phyloP scores from a whole-genome alignment of 208 protist genomes.

The Trypanosoma cruzi region DNA sequence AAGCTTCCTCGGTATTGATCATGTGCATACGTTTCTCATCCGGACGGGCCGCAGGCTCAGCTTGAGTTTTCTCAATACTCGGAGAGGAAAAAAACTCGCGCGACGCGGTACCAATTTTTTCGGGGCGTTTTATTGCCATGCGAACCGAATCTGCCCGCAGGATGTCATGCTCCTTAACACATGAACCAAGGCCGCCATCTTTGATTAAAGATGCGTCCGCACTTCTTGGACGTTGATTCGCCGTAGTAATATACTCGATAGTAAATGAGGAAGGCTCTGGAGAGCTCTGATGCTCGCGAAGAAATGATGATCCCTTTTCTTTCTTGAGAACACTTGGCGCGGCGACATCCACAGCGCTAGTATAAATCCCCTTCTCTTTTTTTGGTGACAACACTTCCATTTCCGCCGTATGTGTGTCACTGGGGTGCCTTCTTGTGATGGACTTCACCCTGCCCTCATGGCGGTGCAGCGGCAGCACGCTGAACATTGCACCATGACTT shows the following conservation, averaged over 20 bases:
- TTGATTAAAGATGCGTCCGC: slow-evolving; percentile 35
- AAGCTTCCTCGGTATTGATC: slow-evolving; percentile 30
- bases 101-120: slow-evolving; percentile 35
- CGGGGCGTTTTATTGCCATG: slow-evolving; percentile 46
- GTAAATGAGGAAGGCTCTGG: slow-evolving; percentile 20
- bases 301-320: not conserved
- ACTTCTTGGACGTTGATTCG: slow-evolving; percentile 45
- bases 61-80: slow-evolving; percentile 40
- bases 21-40: slow-evolving; percentile 51
- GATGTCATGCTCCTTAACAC: slow-evolving; percentile 10
- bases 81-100: slow-evolving; percentile 35
- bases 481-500: slow-evolving; percentile 69
- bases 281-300: not conserved
- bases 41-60: slow-evolving; percentile 36
- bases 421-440: not conserved
- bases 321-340: slow-evolving; percentile 58
- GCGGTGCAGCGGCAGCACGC: slow-evolving; percentile 42
- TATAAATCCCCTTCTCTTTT: not conserved
- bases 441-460: slow-evolving; percentile 9
- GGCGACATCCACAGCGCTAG: slow-evolving; percentile 25
- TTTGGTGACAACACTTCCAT: slow-evolving; percentile 12
- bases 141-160: slow-evolving; percentile 49
- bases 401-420: slow-evolving; percentile 17
- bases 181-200: not conserved
- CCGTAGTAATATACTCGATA: slow-evolving; percentile 36